A percentile compares a stretch with the other conserved stretches of the same genome.
These are phyloP conservation scores for Ulota crispa DNA, from an alignment of 225 moss, liverwort and hornwort species.

Conservation along the genomic window DNA sequence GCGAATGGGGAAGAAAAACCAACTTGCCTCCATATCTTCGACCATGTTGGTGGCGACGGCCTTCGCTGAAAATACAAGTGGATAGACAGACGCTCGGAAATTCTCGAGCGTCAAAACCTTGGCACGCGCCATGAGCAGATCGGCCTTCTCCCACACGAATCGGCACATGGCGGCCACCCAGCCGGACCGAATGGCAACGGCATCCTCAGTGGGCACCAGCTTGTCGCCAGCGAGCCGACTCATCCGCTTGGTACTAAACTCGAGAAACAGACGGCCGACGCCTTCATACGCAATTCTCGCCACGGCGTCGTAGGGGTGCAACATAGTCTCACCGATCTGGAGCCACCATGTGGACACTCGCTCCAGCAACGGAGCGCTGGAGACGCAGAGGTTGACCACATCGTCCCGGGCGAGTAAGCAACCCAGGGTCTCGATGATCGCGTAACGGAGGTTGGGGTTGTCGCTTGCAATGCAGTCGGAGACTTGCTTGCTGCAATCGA, in stretches of 20 bases:
- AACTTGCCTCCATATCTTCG: conserved; percentile 78
- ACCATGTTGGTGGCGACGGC: conserved; percentile 92
- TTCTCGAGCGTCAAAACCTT: conserved; percentile 82
- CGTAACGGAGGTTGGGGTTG: conserved; percentile 86
- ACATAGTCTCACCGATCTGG: conserved; percentile 84
- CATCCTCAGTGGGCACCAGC: conserved; percentile 87
- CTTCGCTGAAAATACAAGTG: conserved; percentile 91
- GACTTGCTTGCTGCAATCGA: conserved; percentile 80
- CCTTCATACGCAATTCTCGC: conserved; percentile 85
- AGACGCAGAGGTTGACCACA: conserved; percentile 85
- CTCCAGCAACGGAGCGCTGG: conserved; percentile 76
- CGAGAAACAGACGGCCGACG: conserved; percentile 81
- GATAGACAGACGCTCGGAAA: conserved; percentile 79
- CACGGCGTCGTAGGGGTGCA: conserved; percentile 90
- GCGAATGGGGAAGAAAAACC: not conserved
- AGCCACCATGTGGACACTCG: conserved; percentile 84
- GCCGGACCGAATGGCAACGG: conserved; percentile 83
- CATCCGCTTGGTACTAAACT: conserved; percentile 88
- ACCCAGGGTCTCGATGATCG: conserved; percentile 87
- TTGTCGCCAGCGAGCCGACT: conserved; percentile 95
- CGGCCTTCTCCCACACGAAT: conserved; percentile 86
- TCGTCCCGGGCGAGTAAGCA: conserved; percentile 92
- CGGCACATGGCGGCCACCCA: conserved; percentile 96
- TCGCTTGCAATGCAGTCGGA: conserved; percentile 75
- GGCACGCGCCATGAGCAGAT: conserved; percentile 82